Evolutionary conservation across 2,329 filamentous ascomycete genomes (phyloP), one percentile per base, ranked within the genome.

Genomic region (Xylaria sp.): DNA sequence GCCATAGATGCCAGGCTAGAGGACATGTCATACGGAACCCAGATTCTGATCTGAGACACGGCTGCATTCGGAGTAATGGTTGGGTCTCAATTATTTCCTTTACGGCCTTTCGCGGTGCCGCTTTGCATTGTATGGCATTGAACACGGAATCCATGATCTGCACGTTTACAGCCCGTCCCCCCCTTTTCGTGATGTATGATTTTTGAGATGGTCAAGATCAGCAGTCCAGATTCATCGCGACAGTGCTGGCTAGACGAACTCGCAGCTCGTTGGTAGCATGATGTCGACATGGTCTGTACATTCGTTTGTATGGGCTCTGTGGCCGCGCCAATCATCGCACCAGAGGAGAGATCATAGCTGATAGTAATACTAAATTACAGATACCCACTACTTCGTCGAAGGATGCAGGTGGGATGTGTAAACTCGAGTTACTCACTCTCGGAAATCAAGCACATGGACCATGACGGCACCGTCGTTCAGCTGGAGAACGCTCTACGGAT

Each of bases 91-190:
- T 58, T 65, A 74, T 78, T 76, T 78, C 65, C 64, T 66, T 52
- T 67, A 63, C 67, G 67, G 66, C 65, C 68, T 67, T 66, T 61
- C 67, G 68, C 67, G 69, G 69, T 71, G 71, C 67, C 69, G 65
- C 67, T 71, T 73, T 72, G 72, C 79, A 81, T 34, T 81, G 79
- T 81, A 81, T 69, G 70, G 79, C 79, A 81, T 80, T 79, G 76
- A 80, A 79, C 77, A 74, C 74, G 66, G 76, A 79, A 80, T 79
- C 76, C 76, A 80, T 76, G 76, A 79, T 74, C 72, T 76, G 77
- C 69, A 72, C 68, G 64, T 63, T 62, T 66, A 62, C 55, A 54
- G 47, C 19, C 18, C 18, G 23, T 30, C 23, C 23, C 23, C 23
- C 23, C 16, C 9, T 46, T 19, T 30, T n/a, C 46, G 18, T 49